A percentile compares a stretch with the other conserved stretches of the same genome.
Conservation (phyloP, 768 basidiomycete genomes). For the Termitomyces sp. region DNA sequence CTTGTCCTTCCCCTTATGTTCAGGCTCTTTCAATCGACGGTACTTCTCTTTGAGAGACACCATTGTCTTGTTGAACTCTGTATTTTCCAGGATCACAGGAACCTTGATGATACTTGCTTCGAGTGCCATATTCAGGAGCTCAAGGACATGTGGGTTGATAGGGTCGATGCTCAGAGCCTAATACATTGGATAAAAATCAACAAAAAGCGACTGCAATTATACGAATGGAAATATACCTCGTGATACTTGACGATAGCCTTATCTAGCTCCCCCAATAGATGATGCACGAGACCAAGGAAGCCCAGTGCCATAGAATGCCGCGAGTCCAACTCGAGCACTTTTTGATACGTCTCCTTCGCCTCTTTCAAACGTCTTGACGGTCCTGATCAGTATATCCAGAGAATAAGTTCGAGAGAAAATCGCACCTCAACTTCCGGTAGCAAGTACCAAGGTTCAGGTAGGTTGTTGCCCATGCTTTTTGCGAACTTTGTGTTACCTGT, state of each 20-base stretch:
- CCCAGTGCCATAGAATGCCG: conserved; percentile 76
- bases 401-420: conserved; percentile 1
- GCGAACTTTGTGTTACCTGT: conserved; percentile 78
- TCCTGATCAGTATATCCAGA: neutral
- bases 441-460: conserved; percentile 93
- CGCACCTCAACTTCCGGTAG: conserved; percentile 74
- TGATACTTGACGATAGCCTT: conserved; percentile 89
- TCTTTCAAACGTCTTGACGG: conserved; percentile 44
- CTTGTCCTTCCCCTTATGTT: conserved; percentile 23
- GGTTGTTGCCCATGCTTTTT: conserved; percentile 82
- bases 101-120: conserved; percentile 34
- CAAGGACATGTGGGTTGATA: conserved; percentile 75
- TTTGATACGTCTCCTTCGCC: conserved; percentile 69
- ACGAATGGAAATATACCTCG: conserved; percentile 49
- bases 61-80: conserved; percentile 25
- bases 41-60: conserved; percentile 28
- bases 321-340: conserved; percentile 85
- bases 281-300: conserved; percentile 86
- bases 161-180: conserved; percentile 80
- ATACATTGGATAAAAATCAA: neutral
- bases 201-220: neutral
- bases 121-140: conserved; percentile 76
- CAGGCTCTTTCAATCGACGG: conserved; percentile 15
- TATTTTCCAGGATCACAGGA: conserved; percentile 13
- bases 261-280: conserved; percentile 67